phyloP scores from a whole-genome alignment of 441 rosid species.

The Mallotus repandus region DNA sequence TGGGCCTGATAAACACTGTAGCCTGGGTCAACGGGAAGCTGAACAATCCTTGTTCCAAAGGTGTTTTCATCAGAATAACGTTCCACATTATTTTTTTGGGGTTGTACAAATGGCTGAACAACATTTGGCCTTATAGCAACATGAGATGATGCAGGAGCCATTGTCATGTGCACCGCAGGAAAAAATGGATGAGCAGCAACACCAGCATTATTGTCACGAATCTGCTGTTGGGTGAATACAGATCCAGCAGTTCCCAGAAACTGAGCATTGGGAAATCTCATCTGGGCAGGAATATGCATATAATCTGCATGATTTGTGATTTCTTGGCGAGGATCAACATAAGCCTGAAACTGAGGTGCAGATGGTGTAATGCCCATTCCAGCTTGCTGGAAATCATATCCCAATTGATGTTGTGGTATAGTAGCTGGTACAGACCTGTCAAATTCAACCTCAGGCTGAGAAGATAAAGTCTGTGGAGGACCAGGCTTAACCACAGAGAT shows the following conservation, averaged over 20 bases:
- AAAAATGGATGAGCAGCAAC: slow-evolving; percentile 41
- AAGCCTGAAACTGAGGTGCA: slow-evolving; percentile 33
- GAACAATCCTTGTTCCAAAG: slow-evolving; percentile 40
- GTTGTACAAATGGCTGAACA: slow-evolving; percentile 45
- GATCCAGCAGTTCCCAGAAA: slow-evolving; percentile 37
- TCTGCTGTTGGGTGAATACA: slow-evolving; percentile 39
- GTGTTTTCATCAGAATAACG: slow-evolving; percentile 38
- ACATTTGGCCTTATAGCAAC: slow-evolving; percentile 43
- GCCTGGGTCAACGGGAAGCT: slow-evolving; percentile 50
- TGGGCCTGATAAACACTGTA: slow-evolving; percentile 43
- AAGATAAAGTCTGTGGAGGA: slow-evolving; percentile 35
- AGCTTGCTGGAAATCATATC: slow-evolving; percentile 39
- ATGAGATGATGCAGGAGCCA: slow-evolving; percentile 41
- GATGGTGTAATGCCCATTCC: slow-evolving; percentile 31
- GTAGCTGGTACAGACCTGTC: slow-evolving; percentile 40
- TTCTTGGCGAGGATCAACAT: slow-evolving; percentile 45
- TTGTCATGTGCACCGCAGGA: slow-evolving; percentile 47
- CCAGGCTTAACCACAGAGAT: slow-evolving; percentile 24
- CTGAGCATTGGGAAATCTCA: slow-evolving; percentile 46
- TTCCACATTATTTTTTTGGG: slow-evolving; percentile 41
- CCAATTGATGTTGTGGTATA: slow-evolving; percentile 39
- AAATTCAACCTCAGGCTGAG: slow-evolving; percentile 42
- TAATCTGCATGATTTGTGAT: slow-evolving; percentile 33
- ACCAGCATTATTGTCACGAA: slow-evolving; percentile 29
- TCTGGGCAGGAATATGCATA: slow-evolving; percentile 38